phyloP scores from a whole-genome alignment of 2,329 filamentous ascomycete genomes.

The Sphaerulina musiva region DNA sequence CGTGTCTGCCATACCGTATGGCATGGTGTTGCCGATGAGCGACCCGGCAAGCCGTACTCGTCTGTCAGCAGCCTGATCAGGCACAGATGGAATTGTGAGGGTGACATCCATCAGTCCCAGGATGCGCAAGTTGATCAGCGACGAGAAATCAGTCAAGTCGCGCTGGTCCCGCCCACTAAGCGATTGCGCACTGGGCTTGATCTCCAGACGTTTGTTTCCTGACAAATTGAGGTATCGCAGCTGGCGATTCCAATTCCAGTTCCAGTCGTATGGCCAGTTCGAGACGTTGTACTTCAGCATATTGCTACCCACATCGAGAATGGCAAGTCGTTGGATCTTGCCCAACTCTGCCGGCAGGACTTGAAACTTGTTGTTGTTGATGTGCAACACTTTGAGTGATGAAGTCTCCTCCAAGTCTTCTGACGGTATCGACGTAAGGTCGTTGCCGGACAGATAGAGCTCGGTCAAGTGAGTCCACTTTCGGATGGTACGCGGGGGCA shows the following conservation, averaged over 20 bases:
- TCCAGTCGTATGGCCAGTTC: constrained; percentile 99
- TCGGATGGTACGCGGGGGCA: constrained; percentile 80
- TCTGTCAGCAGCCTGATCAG: constrained; percentile 89
- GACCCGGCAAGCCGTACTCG: constrained; percentile 97
- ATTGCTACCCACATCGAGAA: constrained; percentile 93
- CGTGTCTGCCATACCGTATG: constrained; percentile 96
- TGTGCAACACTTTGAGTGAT: constrained; percentile 79
- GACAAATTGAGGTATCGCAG: constrained; percentile 92
- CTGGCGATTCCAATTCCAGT: constrained; percentile 98
- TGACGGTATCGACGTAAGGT: constrained; percentile 80
- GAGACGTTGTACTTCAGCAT: constrained; percentile 96
- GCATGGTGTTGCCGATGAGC: constrained; percentile 69
- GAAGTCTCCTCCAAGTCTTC: constrained; percentile 91
- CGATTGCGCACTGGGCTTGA: constrained; percentile 59
- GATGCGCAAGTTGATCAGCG: constrained; percentile 73
- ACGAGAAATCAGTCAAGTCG: constrained; percentile 84
- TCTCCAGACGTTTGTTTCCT: constrained; percentile 92
- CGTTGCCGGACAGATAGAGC: constrained; percentile 90
- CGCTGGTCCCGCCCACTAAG: constrained; percentile 51
- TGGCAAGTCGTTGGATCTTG: constrained; percentile 82
- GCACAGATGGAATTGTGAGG: constrained; percentile 83
- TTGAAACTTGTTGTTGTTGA: constrained; percentile 97
- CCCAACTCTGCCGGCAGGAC: constrained; percentile 92
- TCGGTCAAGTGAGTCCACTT: constrained; percentile 87
- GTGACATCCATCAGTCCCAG: constrained; percentile 97